A percentile compares a stretch with the other conserved stretches of the same genome.
phyloP scores from a whole-genome alignment of 208 protist species.

The Leishmania lainsoni region DNA sequence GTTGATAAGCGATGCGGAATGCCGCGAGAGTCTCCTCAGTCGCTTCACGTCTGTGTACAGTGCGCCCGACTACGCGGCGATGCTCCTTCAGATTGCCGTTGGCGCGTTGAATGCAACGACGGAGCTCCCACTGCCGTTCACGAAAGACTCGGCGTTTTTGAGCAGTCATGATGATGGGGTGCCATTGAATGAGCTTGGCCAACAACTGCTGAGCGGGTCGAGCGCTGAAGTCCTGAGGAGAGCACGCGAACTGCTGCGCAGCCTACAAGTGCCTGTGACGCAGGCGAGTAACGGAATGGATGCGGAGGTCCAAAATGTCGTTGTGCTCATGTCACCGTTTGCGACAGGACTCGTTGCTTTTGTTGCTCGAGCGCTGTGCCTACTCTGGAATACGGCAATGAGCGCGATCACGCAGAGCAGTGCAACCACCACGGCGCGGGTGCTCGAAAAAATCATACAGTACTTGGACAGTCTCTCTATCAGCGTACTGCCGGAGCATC shows the following conservation, averaged over 20 bases:
- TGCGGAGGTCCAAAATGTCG: conserved; percentile 34
- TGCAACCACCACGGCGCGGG: conserved; percentile 9
- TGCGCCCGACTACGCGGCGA: conserved; percentile 75
- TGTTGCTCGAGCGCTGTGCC: conserved; percentile 67
- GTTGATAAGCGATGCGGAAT: conserved; percentile 38
- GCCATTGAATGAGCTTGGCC: conserved; percentile 58
- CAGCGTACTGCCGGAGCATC: conserved; percentile 26
- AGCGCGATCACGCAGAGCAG: conserved; percentile 31
- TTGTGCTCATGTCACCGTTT: conserved; percentile 78
- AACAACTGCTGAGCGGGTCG: conserved; percentile 39
- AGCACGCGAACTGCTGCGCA: conserved; percentile 69
- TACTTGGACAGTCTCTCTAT: conserved; percentile 39
- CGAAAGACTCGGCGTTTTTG: conserved; percentile 12
- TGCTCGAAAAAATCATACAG: conserved; percentile 30
- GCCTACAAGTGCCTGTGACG: conserved; percentile 52
- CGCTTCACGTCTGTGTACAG: conserved; percentile 77
- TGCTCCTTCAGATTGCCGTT: conserved; percentile 89
- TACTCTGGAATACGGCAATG: conserved; percentile 66
- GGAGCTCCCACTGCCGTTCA: conserved; percentile 8
- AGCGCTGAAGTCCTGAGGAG: conserved; percentile 57
- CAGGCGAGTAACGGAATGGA: conserved; percentile 35
- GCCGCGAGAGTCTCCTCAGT: conserved; percentile 64
- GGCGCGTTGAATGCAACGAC: conserved; percentile 31
- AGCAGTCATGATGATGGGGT: conserved; percentile 40
- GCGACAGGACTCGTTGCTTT: conserved; percentile 57